Conservation (phyloP, 2,329 filamentous ascomycete genomes). For the Grosmannia huntii region DNA sequence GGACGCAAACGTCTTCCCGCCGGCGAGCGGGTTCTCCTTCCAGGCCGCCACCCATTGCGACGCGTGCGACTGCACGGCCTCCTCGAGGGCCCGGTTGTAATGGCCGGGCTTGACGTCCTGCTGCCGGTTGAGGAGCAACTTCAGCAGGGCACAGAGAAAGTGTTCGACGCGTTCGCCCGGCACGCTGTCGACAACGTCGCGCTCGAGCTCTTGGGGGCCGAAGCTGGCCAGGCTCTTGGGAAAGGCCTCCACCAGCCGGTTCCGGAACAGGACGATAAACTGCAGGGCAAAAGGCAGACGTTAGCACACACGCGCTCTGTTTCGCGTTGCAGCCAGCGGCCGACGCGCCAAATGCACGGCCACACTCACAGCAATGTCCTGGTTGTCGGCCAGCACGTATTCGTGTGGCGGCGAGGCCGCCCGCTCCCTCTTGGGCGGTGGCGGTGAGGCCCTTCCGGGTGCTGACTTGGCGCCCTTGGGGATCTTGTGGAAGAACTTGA, state of each 20-base stretch:
- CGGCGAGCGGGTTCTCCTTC: slow-evolving; percentile 74
- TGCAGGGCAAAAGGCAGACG: slow-evolving; percentile 26
- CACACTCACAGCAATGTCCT: slow-evolving; percentile 75
- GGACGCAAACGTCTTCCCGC: slow-evolving; percentile 65
- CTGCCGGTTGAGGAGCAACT: slow-evolving; percentile 87
- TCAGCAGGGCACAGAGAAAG: slow-evolving; percentile 78
- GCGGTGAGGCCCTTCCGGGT: slow-evolving; percentile 3
- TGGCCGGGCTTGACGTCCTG: slow-evolving; percentile 95
- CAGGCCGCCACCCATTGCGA: slow-evolving; percentile 80
- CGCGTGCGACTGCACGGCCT: slow-evolving; percentile 75
- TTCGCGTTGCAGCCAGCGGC: slow-evolving; percentile 31
- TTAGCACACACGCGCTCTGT: slow-evolving; percentile 32
- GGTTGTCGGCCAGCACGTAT: slow-evolving; percentile 78
- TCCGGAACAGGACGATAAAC: slow-evolving; percentile 98
- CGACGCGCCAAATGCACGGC: slow-evolving; percentile 13
- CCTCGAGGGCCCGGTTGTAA: slow-evolving; percentile 85
- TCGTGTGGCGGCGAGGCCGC: slow-evolving; percentile 79
- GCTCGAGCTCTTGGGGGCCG: slow-evolving; percentile 89
- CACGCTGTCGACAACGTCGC: slow-evolving; percentile 62
- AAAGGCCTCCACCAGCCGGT: slow-evolving; percentile 82
- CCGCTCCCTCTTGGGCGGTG: slow-evolving; percentile 59
- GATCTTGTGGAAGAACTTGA: slow-evolving; percentile 54
- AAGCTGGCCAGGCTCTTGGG: slow-evolving; percentile 79
- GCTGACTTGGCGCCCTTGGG: slow-evolving; percentile 17
- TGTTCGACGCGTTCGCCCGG: slow-evolving; percentile 79